Percentiles rank a stretch among this genome's conserved stretches.
These are phyloP conservation scores for Talaromyces liani DNA, from an alignment of 495 filamentous ascomycete species.

Conservation along the genomic window DNA sequence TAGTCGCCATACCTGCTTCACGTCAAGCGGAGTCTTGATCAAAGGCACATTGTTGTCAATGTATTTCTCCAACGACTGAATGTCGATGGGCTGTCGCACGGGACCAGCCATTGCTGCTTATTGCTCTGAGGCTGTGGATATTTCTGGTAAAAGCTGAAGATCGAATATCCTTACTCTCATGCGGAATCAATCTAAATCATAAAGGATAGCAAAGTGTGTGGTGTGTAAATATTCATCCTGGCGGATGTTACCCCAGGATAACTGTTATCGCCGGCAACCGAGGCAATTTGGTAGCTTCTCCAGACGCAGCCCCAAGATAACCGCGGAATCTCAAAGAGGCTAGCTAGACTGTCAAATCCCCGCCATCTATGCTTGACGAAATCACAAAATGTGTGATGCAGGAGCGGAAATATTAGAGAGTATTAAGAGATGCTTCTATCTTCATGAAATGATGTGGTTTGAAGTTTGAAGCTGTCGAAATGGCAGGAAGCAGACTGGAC, in stretches of 20 bases:
- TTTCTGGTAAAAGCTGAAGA: neutral
- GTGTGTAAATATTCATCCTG: neutral
- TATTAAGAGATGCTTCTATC: neutral
- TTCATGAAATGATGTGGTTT: neutral
- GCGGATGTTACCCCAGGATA: neutral
- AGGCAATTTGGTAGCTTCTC: neutral
- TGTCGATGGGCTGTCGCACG: slow-evolving; percentile 82
- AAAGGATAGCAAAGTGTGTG: neutral
- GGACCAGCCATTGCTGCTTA: slow-evolving; percentile 66
- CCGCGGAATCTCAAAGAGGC: neutral
- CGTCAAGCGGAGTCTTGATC: slow-evolving; percentile 71
- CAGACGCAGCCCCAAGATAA: neutral
- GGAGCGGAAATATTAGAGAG: neutral
- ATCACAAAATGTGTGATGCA: neutral
- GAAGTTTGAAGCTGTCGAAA: too few relatives aligned
- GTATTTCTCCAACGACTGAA: slow-evolving; percentile 68
- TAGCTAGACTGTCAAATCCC: neutral
- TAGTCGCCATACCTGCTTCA: slow-evolving; percentile 68
- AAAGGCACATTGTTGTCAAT: slow-evolving; percentile 65
- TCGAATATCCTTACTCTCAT: neutral
- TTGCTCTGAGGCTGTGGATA: neutral
- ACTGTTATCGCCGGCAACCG: neutral
- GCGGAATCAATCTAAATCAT: neutral
- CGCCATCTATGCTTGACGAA: neutral
- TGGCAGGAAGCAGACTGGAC: neutral